phyloP scores from a whole-genome alignment of 2,329 filamentous ascomycete genomes.

The Venturiaceae sp. region DNA sequence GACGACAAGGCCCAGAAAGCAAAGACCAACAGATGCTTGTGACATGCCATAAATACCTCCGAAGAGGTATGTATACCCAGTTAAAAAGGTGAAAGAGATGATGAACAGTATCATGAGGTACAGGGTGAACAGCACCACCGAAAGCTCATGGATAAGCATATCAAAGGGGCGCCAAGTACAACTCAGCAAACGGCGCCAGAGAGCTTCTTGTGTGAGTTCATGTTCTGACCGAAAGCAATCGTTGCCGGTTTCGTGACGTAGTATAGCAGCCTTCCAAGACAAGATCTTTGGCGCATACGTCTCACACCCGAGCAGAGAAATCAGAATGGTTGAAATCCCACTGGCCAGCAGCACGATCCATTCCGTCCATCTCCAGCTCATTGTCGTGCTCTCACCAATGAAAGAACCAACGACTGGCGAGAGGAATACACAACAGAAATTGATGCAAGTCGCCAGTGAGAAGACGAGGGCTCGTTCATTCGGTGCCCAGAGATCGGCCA shows the following conservation, averaged over 20 bases:
- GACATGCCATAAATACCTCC: constrained; percentile 49
- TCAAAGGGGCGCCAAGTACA: too few relatives aligned
- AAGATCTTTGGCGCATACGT: constrained; percentile 43
- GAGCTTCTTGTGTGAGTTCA: too few relatives aligned
- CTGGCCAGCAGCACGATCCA: constrained; percentile 43
- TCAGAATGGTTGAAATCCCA: constrained; percentile 32
- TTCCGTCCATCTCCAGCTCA: constrained; percentile 61
- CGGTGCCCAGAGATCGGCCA: constrained; percentile 51
- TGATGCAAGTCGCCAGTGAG: constrained; percentile 53
- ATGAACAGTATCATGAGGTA: too few relatives aligned
- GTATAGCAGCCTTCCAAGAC: constrained; percentile 35
- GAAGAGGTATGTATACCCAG: constrained; percentile 50
- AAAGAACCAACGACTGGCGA: constrained; percentile 61
- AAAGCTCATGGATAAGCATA: too few relatives aligned
- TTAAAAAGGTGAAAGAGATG: constrained; percentile 39
- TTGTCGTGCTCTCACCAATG: constrained; percentile 41
- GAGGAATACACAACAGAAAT: constrained; percentile 57
- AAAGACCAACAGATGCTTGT: constrained; percentile 48
- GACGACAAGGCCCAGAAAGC: constrained; percentile 59
- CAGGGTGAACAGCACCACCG: too few relatives aligned
- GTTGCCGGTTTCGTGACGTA: constrained; percentile 43
- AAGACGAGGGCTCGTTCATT: constrained; percentile 43
- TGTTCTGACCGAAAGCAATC: constrained; percentile 43
- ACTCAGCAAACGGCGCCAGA: too few relatives aligned
- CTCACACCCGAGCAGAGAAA: constrained; percentile 31